Conservation (phyloP, 768 basidiomycete species). For the Symmetrospora coprosmae region DNA sequence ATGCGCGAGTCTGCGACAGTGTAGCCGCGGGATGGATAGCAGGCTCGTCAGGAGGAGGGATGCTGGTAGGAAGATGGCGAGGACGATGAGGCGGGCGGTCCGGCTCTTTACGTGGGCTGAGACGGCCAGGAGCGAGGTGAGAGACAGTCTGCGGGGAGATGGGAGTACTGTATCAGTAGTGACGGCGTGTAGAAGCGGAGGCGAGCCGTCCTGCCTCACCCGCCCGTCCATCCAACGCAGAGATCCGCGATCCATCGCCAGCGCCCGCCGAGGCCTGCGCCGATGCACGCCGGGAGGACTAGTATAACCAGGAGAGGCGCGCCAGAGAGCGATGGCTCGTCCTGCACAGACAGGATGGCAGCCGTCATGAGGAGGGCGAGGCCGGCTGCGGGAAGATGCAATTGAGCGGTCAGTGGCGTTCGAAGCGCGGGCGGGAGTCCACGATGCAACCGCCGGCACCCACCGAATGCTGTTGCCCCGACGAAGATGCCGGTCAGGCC, state of each 20-base stretch:
- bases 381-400: too few species aligned
- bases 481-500: slow-evolving; percentile 5
- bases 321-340: neutral
- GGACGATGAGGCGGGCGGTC: slow-evolving; percentile 6
- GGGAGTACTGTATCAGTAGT: neutral
- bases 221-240: neutral
- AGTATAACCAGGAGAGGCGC: neutral
- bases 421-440: too few species aligned
- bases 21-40: neutral
- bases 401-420: too few species aligned
- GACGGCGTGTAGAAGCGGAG: too few species aligned
- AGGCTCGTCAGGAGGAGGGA: neutral
- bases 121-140: neutral
- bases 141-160: neutral
- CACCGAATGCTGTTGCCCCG: slow-evolving; percentile 2
- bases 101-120: neutral
- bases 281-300: neutral
- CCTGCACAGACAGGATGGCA: neutral
- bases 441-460: too few species aligned
- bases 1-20: neutral
- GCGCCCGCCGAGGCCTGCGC: neutral
- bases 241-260: slow-evolving; percentile 1
- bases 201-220: neutral
- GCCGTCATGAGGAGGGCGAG: neutral
- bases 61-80: neutral